Conservation (phyloP, 768 basidiomycete species). For the Termitomyces sp. region DNA sequence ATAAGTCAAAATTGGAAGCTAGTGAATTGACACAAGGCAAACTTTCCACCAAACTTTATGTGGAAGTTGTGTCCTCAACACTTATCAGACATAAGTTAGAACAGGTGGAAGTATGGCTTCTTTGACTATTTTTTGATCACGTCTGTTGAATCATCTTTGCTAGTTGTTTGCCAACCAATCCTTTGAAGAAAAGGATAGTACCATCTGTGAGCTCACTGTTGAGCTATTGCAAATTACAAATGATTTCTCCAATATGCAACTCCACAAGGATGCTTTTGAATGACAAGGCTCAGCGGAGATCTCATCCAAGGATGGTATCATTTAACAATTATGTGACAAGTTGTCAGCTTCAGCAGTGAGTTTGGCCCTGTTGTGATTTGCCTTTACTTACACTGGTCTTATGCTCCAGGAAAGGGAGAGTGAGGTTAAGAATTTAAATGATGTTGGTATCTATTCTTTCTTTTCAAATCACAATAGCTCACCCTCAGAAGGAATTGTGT, state of each 20-base stretch:
- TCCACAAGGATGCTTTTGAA: not conserved
- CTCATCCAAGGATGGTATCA: not conserved
- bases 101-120: not conserved
- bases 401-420: too few species aligned
- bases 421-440: too few species aligned
- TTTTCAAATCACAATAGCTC: not conserved
- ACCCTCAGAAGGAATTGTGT: not conserved
- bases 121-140: not conserved
- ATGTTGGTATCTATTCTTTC: not conserved
- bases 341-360: not conserved
- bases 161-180: not conserved
- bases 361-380: too few species aligned
- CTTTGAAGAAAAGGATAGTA: not conserved
- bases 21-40: not conserved
- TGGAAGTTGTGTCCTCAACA: not conserved
- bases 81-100: not conserved
- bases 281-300: not conserved
- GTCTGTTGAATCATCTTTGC: not conserved
- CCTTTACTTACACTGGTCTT: too few species aligned
- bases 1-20: not conserved
- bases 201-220: not conserved
- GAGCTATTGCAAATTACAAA: not conserved
- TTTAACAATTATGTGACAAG: not conserved
- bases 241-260: not conserved
- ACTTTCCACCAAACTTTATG: not conserved